Conservation (phyloP, 2,329 filamentous ascomycete genomes). For the Diaporthe capsici region DNA sequence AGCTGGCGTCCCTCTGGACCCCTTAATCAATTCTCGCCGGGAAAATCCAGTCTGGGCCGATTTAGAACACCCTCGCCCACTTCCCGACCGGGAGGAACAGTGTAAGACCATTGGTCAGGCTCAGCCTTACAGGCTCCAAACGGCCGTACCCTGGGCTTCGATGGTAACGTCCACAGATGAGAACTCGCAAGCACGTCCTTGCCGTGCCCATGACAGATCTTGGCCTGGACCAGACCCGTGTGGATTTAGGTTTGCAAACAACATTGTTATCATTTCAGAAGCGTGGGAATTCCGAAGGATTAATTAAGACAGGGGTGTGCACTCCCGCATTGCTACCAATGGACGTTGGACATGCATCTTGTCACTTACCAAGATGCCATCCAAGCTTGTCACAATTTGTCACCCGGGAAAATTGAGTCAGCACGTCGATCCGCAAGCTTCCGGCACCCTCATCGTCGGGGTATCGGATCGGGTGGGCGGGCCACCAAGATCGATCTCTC, state of each 20-base stretch:
- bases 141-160: background rate
- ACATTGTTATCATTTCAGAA: too few relatives aligned
- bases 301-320: background rate
- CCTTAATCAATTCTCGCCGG: slow-evolving; percentile 23
- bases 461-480: slow-evolving; percentile 24
- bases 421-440: background rate
- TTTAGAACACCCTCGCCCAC: background rate
- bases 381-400: background rate
- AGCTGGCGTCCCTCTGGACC: background rate
- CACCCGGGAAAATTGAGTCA: slow-evolving; percentile 1
- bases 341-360: background rate
- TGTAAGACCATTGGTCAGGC: slow-evolving; percentile 40
- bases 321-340: background rate
- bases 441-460: background rate
- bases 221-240: background rate
- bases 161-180: slow-evolving; percentile 3
- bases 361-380: background rate
- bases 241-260: background rate
- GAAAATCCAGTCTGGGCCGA: background rate
- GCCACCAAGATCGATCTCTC: slow-evolving; percentile 3
- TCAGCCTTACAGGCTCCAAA: slow-evolving; percentile 8
- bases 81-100: background rate
- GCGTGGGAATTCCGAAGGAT: background rate
- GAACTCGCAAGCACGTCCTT: slow-evolving; percentile 1
- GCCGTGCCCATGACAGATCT: background rate